phyloP scores from a whole-genome alignment of 1,284 basidiomycete species.

The Apiotrichum porosum region DNA sequence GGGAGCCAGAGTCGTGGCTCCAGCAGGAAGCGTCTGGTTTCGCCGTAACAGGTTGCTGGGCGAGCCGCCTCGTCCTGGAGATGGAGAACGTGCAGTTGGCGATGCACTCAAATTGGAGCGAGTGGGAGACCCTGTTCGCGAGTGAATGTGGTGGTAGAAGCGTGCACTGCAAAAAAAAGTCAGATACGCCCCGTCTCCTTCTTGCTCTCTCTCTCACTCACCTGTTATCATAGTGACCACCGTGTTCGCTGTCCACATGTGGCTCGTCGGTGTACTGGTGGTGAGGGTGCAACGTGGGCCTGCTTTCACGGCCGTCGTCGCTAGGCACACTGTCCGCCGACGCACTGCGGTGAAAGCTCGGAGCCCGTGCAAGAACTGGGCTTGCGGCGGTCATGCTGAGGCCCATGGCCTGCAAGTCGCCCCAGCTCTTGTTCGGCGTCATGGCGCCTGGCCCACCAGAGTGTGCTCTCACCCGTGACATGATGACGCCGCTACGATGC shows the following conservation, averaged over 20 bases:
- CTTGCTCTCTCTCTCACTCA: conserved; percentile 11
- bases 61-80: conserved; percentile 7
- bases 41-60: conserved; percentile 25
- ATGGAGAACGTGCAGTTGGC: conserved; percentile 7
- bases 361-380: too few species aligned
- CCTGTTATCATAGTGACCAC: conserved; percentile 41
- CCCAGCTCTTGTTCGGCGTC: conserved; percentile 33
- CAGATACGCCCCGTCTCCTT: not conserved
- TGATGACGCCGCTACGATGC: conserved; percentile 36
- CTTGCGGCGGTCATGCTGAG: conserved; percentile 7
- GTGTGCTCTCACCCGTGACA: conserved; percentile 32
- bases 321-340: not conserved
- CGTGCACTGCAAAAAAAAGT: conserved; percentile 33
- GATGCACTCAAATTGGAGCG: conserved; percentile 17
- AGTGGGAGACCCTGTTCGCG: conserved; percentile 32
- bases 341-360: not conserved
- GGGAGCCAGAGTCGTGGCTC: conserved; percentile 11
- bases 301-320: not conserved
- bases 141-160: conserved; percentile 42
- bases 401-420: conserved; percentile 24
- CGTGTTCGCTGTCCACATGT: not conserved
- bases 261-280: too few species aligned
- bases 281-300: too few species aligned
- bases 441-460: conserved; percentile 23
- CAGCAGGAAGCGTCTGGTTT: conserved; percentile 23